phyloP scores from a whole-genome alignment of 768 basidiomycete genomes.

The Pleurotus sapidus region DNA sequence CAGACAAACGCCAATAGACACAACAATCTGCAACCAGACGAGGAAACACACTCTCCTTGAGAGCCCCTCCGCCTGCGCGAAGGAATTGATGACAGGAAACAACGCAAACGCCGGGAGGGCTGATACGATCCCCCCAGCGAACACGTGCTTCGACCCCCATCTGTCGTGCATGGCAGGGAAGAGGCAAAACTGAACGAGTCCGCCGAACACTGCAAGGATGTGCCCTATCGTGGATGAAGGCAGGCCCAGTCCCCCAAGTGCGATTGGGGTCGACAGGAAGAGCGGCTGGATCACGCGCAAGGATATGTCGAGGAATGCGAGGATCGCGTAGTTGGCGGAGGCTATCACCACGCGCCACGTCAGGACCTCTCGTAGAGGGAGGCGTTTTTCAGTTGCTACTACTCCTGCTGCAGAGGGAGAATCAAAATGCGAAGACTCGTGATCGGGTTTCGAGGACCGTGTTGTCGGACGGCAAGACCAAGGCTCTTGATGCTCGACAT shows the following conservation, averaged over 20 bases:
- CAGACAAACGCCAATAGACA: background rate
- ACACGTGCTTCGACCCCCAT: constrained; percentile 47
- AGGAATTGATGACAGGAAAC: constrained; percentile 11
- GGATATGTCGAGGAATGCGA: constrained; percentile 49
- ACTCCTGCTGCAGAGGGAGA: background rate
- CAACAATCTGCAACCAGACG: background rate
- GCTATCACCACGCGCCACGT: constrained; percentile 61
- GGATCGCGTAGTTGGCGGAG: constrained; percentile 61
- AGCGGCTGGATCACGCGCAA: constrained; percentile 20
- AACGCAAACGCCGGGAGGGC: constrained; percentile 13
- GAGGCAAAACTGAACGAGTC: constrained; percentile 45
- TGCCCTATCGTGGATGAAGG: constrained; percentile 49
- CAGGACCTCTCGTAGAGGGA: constrained; percentile 31
- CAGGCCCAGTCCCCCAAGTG: constrained; percentile 54
- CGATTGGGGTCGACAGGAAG: constrained; percentile 45
- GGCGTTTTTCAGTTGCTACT: background rate
- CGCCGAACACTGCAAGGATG: constrained; percentile 50
- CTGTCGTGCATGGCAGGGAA: constrained; percentile 41
- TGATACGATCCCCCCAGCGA: constrained; percentile 24
- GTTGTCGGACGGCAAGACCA: background rate
- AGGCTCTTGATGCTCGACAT: background rate
- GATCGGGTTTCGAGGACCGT: constrained; percentile 6
- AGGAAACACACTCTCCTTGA: background rate
- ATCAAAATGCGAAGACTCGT: constrained; percentile 21
- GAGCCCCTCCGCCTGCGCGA: constrained; percentile 7